Conservation (phyloP, 108 stramenopile species). For the Skeletonema marinoi region DNA sequence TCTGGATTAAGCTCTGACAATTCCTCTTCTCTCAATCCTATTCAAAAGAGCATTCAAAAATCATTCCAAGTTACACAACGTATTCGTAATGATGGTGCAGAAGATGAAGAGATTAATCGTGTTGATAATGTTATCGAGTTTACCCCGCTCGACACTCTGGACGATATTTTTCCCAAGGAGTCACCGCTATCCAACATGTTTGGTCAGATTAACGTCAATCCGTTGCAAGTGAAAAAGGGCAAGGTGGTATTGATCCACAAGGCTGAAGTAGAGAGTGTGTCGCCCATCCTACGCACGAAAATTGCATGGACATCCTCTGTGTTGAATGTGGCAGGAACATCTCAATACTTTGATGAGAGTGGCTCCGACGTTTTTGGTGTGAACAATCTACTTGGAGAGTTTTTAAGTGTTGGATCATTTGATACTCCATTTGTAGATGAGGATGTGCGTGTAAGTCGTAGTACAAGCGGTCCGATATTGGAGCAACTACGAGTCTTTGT, state of each 20-base stretch:
- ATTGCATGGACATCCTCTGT: constrained; percentile 55
- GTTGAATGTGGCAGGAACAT: constrained; percentile 73
- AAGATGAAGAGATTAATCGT: constrained; percentile 36
- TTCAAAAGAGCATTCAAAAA: constrained; percentile 42
- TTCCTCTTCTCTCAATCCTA: constrained; percentile 32
- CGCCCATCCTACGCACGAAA: constrained; percentile 57
- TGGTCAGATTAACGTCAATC: constrained; percentile 63
- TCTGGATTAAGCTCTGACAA: neutral
- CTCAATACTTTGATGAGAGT: constrained; percentile 57
- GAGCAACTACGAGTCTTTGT: constrained; percentile 80
- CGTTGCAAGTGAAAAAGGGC: constrained; percentile 57
- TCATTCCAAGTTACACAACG: constrained; percentile 66
- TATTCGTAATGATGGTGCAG: constrained; percentile 45
- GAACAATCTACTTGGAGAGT: constrained; percentile 65
- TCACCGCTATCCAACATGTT: constrained; percentile 43
- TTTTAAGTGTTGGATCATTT: constrained; percentile 62
- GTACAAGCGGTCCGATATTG: constrained; percentile 53
- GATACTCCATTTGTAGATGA: constrained; percentile 82
- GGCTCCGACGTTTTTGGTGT: constrained; percentile 72
- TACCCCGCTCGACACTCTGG: constrained; percentile 50
- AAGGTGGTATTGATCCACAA: constrained; percentile 78
- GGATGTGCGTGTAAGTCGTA: constrained; percentile 66
- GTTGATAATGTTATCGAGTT: constrained; percentile 75
- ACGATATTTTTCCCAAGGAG: constrained; percentile 27
- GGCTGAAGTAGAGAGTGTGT: constrained; percentile 60